Evolutionary conservation across 2,329 filamentous ascomycete species (phyloP).

Genomic region (Dendryphion nanum): DNA sequence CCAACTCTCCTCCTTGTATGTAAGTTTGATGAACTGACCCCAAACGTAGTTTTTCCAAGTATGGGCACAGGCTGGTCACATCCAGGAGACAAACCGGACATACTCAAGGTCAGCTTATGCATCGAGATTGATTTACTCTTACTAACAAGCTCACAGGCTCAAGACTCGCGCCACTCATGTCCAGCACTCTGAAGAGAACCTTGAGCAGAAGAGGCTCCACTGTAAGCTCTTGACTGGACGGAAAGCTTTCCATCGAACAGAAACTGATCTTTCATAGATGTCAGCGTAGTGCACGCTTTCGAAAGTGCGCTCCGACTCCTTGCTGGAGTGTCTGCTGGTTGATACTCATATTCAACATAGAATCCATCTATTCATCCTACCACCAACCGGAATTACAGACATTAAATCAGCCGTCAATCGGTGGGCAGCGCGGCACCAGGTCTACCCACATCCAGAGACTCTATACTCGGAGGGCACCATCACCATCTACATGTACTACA

Average conservation of each 20-base stretch:
- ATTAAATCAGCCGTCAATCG: too few relatives aligned
- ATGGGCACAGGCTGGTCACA: slow-evolving; percentile 72
- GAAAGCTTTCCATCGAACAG: not conserved
- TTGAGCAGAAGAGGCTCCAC: slow-evolving; percentile 75
- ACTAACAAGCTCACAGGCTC: slow-evolving; percentile 51
- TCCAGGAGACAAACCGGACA: slow-evolving; percentile 73
- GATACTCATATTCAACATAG: too few relatives aligned
- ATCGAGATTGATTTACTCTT: slow-evolving; percentile 2
- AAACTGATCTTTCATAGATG: slow-evolving; percentile 33
- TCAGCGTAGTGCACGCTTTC: slow-evolving; percentile 48
- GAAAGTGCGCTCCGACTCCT: slow-evolving; percentile 50
- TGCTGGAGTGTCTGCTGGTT: too few relatives aligned
- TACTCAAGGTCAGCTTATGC: slow-evolving; percentile 62
- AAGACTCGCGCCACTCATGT: slow-evolving; percentile 78
- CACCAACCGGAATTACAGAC: too few relatives aligned
- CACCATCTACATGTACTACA: too few relatives aligned
- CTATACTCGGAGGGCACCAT: too few relatives aligned
- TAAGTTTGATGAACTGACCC: slow-evolving; percentile 10
- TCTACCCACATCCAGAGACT: too few relatives aligned
- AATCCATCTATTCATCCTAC: too few relatives aligned
- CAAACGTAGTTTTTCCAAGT: slow-evolving; percentile 69
- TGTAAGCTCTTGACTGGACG: slow-evolving; percentile 52
- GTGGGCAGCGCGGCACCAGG: too few relatives aligned
- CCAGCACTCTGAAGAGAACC: slow-evolving; percentile 66
- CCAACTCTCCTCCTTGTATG: not conserved